Conservation (phyloP, 768 basidiomycete genomes). For the Leucogyrophana mollusca region DNA sequence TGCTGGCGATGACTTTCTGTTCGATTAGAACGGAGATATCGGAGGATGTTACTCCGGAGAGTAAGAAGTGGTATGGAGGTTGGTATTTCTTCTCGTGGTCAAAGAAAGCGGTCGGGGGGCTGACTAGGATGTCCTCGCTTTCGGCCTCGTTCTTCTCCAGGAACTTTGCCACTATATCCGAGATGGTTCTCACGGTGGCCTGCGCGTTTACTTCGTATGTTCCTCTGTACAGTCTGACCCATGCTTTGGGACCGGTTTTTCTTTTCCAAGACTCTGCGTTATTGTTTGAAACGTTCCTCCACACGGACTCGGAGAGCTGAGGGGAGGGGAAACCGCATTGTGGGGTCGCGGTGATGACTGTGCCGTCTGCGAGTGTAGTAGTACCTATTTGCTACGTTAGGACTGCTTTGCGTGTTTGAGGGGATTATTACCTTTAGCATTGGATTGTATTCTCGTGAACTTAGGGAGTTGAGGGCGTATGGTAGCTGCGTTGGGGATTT, state of each 20-base stretch:
- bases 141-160: background rate
- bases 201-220: background rate
- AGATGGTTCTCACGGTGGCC: background rate
- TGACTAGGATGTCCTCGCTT: background rate
- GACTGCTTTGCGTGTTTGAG: too few relatives aligned
- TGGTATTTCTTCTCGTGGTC: background rate
- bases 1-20: background rate
- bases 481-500: too few relatives aligned
- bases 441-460: too few relatives aligned
- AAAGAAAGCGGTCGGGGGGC: background rate
- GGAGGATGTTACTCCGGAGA: background rate
- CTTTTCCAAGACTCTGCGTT: background rate
- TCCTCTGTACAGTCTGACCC: background rate
- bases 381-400: too few relatives aligned
- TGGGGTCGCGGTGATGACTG: background rate
- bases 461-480: too few relatives aligned
- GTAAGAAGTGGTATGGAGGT: constrained; percentile 1
- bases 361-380: background rate
- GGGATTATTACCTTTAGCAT: too few relatives aligned
- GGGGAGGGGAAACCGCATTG: background rate
- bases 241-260: constrained; percentile 1
- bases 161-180: background rate
- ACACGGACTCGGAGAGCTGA: constrained; percentile 1
- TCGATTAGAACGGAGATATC: background rate
- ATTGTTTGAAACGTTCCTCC: background rate